Base-by-base conservation (phyloP, 108 stramenopile species). In the Stephanodiscus minutulus region DNA sequence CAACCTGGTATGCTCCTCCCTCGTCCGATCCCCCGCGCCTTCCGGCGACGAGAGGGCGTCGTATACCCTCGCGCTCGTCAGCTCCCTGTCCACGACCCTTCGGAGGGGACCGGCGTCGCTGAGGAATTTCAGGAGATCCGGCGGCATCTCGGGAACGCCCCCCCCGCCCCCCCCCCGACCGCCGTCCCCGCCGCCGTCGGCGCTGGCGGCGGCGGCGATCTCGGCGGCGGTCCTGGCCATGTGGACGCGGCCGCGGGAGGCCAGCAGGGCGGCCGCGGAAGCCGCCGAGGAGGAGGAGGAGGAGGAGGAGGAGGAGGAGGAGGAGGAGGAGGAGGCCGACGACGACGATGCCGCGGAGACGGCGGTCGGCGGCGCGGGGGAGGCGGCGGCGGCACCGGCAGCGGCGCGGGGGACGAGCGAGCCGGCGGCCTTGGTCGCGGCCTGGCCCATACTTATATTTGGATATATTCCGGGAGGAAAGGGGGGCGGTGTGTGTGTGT, bases 51-150 rank as follows among this genome's bases (percentile, higher is more conserved):
- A 13, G 10, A 84, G 62, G 7, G 73, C 41, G 20, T 84, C 81
- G 33, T 76, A 80, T 1, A 84, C 76, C 46, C 75, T 77, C 12
- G 83, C 57, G 37, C 76, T 77, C 21, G 84, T 85, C 18, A 73
- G 52, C 15, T 83, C 78, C 68, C 73, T 70, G 36, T 85, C 82
- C 4, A 85, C 49, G 18, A 68, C 57, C 17, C 78, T 62, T 53
- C 75, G 50, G 0, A 85, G 54, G 15, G 84, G 84, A 17, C 84
- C 84, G 36, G 75, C 72, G 54, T 77, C 70, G 46, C 79, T 77
- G 10, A 85, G 77, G 43, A 85, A 85, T 63, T 79, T 68, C 8
- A 85, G 69, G 1, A 85, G 68, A 44, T 82, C 81, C 18, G 43
- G 46, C 48, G 68, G 75, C 48, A 69, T 20, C 43, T 74, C 72